Percentiles rank a stretch among this genome's conserved stretches.
Conservation (phyloP, 106 monocot genomes). For the Apostasia shenzhenica region DNA sequence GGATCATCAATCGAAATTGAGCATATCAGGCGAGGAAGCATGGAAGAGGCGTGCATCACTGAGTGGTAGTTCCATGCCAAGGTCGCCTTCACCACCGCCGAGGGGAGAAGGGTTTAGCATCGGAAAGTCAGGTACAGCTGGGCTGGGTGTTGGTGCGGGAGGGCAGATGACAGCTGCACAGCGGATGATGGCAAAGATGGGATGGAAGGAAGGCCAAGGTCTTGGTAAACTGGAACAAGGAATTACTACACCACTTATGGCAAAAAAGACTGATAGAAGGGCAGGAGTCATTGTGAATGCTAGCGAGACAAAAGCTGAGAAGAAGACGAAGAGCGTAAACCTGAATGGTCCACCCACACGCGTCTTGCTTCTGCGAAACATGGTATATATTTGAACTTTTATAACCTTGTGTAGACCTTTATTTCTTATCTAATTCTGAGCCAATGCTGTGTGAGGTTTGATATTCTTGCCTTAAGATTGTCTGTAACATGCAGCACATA, state of each 20-base stretch:
- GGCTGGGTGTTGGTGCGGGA: slow-evolving; percentile 85
- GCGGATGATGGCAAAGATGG: slow-evolving; percentile 99
- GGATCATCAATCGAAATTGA: slow-evolving; percentile 48
- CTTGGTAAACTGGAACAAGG: slow-evolving; percentile 97
- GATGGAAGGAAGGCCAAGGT: slow-evolving; percentile 98
- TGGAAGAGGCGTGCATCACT: slow-evolving; percentile 89
- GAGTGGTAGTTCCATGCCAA: slow-evolving; percentile 44
- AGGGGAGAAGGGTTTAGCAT: slow-evolving; percentile 74
- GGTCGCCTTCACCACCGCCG: slow-evolving; percentile 68
- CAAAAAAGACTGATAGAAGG: slow-evolving; percentile 93
- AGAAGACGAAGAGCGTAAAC: slow-evolving; percentile 78
- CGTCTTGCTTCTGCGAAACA: slow-evolving; percentile 83
- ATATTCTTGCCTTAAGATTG: too few relatives aligned
- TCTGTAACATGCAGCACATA: too few relatives aligned
- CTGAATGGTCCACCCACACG: slow-evolving; percentile 72
- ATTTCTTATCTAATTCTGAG: not conserved
- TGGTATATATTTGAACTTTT: slow-evolving; percentile 38
- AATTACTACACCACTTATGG: slow-evolving; percentile 92
- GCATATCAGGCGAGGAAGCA: slow-evolving; percentile 94
- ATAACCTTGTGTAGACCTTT: not conserved
- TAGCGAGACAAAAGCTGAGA: slow-evolving; percentile 60
- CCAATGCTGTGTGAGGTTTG: too few relatives aligned
- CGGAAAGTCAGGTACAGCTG: slow-evolving; percentile 68
- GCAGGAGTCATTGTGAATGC: slow-evolving; percentile 98
- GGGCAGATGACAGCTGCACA: slow-evolving; percentile 99